Percentiles rank a stretch among this genome's conserved stretches.
These are phyloP conservation scores for Fragosphaeria purpurea DNA, from an alignment of 2,329 filamentous ascomycete species.

Conservation along the genomic window DNA sequence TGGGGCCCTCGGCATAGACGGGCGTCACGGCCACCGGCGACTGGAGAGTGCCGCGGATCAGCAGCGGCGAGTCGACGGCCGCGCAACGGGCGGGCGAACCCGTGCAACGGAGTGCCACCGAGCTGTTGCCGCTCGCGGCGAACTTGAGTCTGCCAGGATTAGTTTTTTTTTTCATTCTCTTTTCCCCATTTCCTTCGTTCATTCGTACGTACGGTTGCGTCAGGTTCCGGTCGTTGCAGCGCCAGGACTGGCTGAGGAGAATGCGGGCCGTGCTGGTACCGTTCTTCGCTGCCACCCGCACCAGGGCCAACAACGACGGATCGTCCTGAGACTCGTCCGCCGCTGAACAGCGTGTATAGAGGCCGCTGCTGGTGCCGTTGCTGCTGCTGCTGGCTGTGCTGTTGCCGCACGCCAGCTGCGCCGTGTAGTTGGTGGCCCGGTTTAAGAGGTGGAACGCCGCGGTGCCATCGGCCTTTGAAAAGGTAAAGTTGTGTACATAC, in stretches of 20 bases:
- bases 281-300: neutral
- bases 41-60: constrained; percentile 29
- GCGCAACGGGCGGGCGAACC: constrained; percentile 1
- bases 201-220: constrained; percentile 6
- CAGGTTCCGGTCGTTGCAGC: constrained; percentile 14
- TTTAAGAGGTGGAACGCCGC: constrained; percentile 13
- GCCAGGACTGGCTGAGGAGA: constrained; percentile 14
- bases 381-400: neutral
- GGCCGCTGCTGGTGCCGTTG: neutral
- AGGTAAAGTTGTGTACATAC: constrained; percentile 14
- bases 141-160: constrained; percentile 10
- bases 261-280: constrained; percentile 4
- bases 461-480: neutral
- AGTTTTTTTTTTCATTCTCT: too few relatives aligned
- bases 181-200: neutral
- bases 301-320: constrained; percentile 6
- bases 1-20: constrained; percentile 13
- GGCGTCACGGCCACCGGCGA: constrained; percentile 23
- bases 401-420: constrained; percentile 9
- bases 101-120: constrained; percentile 6
- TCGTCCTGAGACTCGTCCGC: neutral
- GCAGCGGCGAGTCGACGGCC: constrained; percentile 9
- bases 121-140: constrained; percentile 12
- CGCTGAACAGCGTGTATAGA: neutral
- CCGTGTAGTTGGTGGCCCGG: constrained; percentile 14